These are phyloP conservation scores for Penicillium dipodomyicola DNA, from an alignment of 495 filamentous ascomycete genomes.

Conservation along the genomic window DNA sequence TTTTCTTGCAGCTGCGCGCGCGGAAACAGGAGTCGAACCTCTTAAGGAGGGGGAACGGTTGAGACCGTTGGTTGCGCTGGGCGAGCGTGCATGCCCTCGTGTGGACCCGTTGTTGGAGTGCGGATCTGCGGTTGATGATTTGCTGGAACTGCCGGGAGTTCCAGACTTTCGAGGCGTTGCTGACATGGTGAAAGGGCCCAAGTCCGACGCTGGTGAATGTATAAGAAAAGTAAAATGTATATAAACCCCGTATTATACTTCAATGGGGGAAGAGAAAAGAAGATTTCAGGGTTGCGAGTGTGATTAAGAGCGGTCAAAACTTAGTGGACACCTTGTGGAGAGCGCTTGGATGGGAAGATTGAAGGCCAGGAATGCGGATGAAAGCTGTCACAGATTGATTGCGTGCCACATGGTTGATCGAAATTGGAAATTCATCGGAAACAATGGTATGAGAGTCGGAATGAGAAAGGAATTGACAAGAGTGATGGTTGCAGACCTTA, in stretches of 20 bases:
- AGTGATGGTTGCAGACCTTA: slow-evolving; percentile 19
- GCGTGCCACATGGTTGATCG: slow-evolving; percentile 28
- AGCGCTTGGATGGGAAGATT: slow-evolving; percentile 16
- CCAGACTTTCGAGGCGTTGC: slow-evolving; percentile 46
- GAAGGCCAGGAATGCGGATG: slow-evolving; percentile 19
- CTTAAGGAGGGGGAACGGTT: slow-evolving; percentile 44
- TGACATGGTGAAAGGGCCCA: slow-evolving; percentile 39
- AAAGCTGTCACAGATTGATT: slow-evolving; percentile 30
- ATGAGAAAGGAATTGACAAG: slow-evolving; percentile 20
- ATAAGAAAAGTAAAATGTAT: slow-evolving; percentile 19
- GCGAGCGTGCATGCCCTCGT: slow-evolving; percentile 45
- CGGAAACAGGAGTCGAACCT: slow-evolving; percentile 61
- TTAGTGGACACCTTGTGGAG: slow-evolving; percentile 26
- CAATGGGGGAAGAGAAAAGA: slow-evolving; percentile 14
- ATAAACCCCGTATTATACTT: slow-evolving; percentile 6
- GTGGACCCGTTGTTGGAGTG: slow-evolving; percentile 37
- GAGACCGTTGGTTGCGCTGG: slow-evolving; percentile 41
- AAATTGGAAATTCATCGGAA: slow-evolving; percentile 25
- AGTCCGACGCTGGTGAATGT: slow-evolving; percentile 19
- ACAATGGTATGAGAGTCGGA: slow-evolving; percentile 21
- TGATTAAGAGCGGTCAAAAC: slow-evolving; percentile 31
- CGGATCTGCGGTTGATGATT: slow-evolving; percentile 38
- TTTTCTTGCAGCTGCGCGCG: slow-evolving; percentile 63
- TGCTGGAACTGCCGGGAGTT: slow-evolving; percentile 41
- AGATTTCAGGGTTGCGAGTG: slow-evolving; percentile 18